Evolutionary conservation across 2,329 filamentous ascomycete species (phyloP), one percentile per base, ranked within the genome.

Genomic region (Nemania sp.): DNA sequence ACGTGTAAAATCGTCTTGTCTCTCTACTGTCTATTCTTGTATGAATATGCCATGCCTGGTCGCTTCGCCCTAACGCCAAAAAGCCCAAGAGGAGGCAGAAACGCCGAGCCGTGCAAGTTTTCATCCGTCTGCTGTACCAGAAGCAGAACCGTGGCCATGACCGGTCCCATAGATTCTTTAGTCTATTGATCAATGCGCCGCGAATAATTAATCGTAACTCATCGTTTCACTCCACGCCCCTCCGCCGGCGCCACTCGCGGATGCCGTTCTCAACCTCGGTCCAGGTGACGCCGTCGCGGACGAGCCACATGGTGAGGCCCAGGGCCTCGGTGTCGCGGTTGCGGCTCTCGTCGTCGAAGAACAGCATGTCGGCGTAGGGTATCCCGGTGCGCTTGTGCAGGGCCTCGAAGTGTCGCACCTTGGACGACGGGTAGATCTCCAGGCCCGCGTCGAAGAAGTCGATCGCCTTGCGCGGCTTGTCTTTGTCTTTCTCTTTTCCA

Each of bases 261-360:
- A 97, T 83, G 0, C 92, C 93, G 54, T 78, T 80, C 72, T 95
- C 91, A 17, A 97, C 75, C 75, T 94, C 91, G 0, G 77, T 78
- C 73, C 84, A 86, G 2, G 81, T 86, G 49, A 96, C 84, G 0
- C 92, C 92, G 68, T 96, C 87, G 51, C 82, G 76, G 0, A 97
- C 87, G 44, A 97, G 74, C 67, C 84, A 85, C 83, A 97, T 96
- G 0, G 88, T 89, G 3, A 96, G 88, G 0, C 92, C 92, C 44
- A 97, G 66, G 22, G 68, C 75, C 74, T 86, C 84, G 1, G 96
- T 93, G 68, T 97, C 91, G 53, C 83, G 79, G 68, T 97, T 97
- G 56, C 93, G 76, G 47, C 80, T 79, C 80, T 97, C 93, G 64
- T 97, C 93, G 64, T 97, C 93, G 62, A 97, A 97, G 72, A 97